phyloP scores from a whole-genome alignment of 2,329 filamentous ascomycete species.

The Trichocomaceae sp. region DNA sequence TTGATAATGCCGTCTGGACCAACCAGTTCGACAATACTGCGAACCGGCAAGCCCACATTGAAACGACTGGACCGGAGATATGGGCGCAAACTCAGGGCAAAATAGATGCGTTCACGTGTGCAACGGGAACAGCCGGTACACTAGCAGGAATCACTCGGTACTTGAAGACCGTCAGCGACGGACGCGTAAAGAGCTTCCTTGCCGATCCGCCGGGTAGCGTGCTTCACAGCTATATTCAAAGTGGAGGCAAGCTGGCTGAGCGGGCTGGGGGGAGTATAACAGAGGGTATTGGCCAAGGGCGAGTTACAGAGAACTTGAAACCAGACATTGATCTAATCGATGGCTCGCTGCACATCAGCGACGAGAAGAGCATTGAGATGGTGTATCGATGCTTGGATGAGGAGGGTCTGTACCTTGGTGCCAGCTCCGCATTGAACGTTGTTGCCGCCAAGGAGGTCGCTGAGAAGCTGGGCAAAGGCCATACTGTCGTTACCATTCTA shows the following conservation, averaged over 20 bases:
- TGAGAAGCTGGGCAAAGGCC: conserved; percentile 76
- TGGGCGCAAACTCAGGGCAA: conserved; percentile 85
- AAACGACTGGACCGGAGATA: conserved; percentile 95
- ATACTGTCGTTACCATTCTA: conserved; percentile 87
- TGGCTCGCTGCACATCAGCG: conserved; percentile 73
- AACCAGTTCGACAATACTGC: conserved; percentile 98
- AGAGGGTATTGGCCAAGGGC: conserved; percentile 94
- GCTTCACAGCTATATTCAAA: conserved; percentile 83
- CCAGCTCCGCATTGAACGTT: conserved; percentile 89
- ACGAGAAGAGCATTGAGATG: conserved; percentile 96
- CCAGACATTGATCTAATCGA: conserved; percentile 80
- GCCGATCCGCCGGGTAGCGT: conserved; percentile 93
- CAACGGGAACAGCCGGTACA: conserved; percentile 87
- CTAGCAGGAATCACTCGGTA: conserved; percentile 83
- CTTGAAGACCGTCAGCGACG: conserved; percentile 73
- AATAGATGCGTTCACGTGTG: conserved; percentile 90
- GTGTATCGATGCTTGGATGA: conserved; percentile 94
- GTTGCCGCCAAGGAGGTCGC: conserved; percentile 92
- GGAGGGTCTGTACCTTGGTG: conserved; percentile 90
- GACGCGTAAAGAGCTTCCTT: conserved; percentile 76
- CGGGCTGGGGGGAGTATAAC: conserved; percentile 83
- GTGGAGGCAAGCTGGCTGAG: conserved; percentile 76
- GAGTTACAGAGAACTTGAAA: conserved; percentile 88
- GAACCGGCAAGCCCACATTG: conserved; percentile 88
- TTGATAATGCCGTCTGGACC: conserved; percentile 93